A percentile compares a stretch with the other conserved stretches of the same genome.
These are phyloP conservation scores for Thalassiosira oceanica DNA, from an alignment of 352 stramenopile genomes.

Conservation along the genomic window DNA sequence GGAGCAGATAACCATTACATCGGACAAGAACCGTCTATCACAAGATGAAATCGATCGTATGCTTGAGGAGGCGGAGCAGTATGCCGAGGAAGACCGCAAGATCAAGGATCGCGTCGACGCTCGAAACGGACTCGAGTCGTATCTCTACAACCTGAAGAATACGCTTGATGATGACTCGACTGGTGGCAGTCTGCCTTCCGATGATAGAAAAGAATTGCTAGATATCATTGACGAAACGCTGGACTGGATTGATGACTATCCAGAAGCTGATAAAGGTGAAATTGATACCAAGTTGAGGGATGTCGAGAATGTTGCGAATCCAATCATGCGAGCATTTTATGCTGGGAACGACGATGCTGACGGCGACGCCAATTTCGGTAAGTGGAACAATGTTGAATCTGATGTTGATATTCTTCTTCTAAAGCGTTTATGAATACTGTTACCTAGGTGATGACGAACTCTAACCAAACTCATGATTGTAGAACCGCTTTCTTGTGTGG, in stretches of 20 bases:
- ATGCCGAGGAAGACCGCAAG: conserved; percentile 97
- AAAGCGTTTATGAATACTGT: too few species aligned
- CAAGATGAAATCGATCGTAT: conserved; percentile 99
- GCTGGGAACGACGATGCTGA: conserved; percentile 78
- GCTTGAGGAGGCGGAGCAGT: conserved; percentile 97
- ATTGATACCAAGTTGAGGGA: conserved; percentile 98
- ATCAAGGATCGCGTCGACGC: conserved; percentile 96
- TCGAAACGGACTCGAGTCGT: conserved; percentile 95
- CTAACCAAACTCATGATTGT: too few species aligned
- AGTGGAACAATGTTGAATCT: too few species aligned
- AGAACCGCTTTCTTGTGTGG: too few species aligned
- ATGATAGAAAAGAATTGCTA: conserved; percentile 86
- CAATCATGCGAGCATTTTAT: conserved; percentile 99
- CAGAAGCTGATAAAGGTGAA: conserved; percentile 97
- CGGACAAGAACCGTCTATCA: conserved; percentile 97
- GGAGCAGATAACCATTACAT: conserved; percentile 98
- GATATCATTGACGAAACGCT: conserved; percentile 96
- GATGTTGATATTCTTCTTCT: too few species aligned
- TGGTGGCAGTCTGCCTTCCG: conserved; percentile 94
- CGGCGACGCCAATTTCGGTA: too few species aligned
- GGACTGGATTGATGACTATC: conserved; percentile 99
- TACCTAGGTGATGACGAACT: too few species aligned
- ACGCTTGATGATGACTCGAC: conserved; percentile 88
- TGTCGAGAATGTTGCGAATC: conserved; percentile 96
- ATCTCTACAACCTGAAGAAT: conserved; percentile 87